Evolutionary conservation across 2,329 filamentous ascomycete genomes (phyloP).

Genomic region (Colletotrichum cuscutae): DNA sequence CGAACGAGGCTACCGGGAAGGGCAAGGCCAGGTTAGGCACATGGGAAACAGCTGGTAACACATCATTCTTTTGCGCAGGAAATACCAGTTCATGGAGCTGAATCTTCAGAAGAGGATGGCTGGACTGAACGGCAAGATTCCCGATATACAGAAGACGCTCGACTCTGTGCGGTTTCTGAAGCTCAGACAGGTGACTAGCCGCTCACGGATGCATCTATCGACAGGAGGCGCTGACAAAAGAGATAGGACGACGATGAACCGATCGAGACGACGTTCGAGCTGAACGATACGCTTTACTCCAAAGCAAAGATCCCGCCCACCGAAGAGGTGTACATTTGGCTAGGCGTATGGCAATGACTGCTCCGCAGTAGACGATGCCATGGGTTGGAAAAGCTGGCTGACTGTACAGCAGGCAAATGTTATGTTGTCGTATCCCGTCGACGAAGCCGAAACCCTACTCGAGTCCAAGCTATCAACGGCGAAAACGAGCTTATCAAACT

Average conservation of each 20-base stretch:
- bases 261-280: conserved; percentile 92
- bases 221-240: conserved; percentile 7
- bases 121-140: conserved; percentile 92
- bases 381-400: conserved; percentile 34
- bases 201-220: background rate
- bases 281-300: conserved; percentile 95
- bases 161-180: conserved; percentile 91
- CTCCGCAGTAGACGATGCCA: background rate
- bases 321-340: conserved; percentile 95
- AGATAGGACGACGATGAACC: conserved; percentile 67
- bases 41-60: conserved; percentile 26
- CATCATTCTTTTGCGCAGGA: conserved; percentile 64
- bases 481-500: conserved; percentile 83
- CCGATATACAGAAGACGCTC: conserved; percentile 95
- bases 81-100: conserved; percentile 99
- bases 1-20: background rate
- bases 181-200: conserved; percentile 69
- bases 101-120: conserved; percentile 86
- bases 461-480: conserved; percentile 82
- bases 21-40: background rate
- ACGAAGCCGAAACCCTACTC: conserved; percentile 85
- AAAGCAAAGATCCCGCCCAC: conserved; percentile 85
- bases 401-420: conserved; percentile 79
- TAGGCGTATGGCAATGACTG: conserved; percentile 75
- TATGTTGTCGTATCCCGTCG: conserved; percentile 94